Conservation (phyloP, 345 rosid genomes). For the Turnera subulata region DNA sequence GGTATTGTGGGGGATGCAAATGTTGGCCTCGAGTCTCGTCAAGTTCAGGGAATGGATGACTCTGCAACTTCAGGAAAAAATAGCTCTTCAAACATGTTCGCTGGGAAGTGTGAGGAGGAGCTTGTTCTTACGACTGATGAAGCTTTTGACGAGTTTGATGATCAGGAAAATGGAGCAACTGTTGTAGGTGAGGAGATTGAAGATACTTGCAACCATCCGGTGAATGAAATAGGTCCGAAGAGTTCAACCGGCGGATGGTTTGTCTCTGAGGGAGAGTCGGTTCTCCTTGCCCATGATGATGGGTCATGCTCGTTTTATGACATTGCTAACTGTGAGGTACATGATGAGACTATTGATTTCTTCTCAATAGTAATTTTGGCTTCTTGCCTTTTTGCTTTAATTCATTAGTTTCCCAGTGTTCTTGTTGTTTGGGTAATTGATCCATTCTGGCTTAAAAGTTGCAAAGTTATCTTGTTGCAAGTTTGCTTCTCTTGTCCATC, state of each 20-base stretch:
- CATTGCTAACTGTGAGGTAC: slow-evolving; percentile 82
- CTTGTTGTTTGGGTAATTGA: no score
- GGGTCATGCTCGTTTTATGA: slow-evolving; percentile 92
- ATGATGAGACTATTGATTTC: background rate
- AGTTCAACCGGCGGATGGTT: slow-evolving; percentile 92
- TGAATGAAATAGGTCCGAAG: slow-evolving; percentile 62
- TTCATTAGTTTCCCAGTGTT: no score
- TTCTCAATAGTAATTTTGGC: background rate
- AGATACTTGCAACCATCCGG: slow-evolving; percentile 40
- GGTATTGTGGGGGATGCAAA: slow-evolving; percentile 21
- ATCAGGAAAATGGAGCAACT: slow-evolving; percentile 52
- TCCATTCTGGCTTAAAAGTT: no score
- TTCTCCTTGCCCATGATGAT: slow-evolving; percentile 83
- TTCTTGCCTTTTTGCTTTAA: no score
- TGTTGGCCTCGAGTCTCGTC: slow-evolving; percentile 30
- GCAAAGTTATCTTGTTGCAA: no score
- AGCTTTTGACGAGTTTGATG: slow-evolving; percentile 74
- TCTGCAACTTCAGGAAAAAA: slow-evolving; percentile 38
- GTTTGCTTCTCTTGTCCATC: no score
- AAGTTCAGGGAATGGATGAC: slow-evolving; percentile 56
- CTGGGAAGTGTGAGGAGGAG: slow-evolving; percentile 34
- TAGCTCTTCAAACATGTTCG: slow-evolving; percentile 26
- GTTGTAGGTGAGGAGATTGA: slow-evolving; percentile 53
- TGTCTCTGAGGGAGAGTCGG: slow-evolving; percentile 95
- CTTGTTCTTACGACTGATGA: slow-evolving; percentile 66